Conservation (phyloP, 2,329 filamentous ascomycete species). For the Venturia oleaginea region DNA sequence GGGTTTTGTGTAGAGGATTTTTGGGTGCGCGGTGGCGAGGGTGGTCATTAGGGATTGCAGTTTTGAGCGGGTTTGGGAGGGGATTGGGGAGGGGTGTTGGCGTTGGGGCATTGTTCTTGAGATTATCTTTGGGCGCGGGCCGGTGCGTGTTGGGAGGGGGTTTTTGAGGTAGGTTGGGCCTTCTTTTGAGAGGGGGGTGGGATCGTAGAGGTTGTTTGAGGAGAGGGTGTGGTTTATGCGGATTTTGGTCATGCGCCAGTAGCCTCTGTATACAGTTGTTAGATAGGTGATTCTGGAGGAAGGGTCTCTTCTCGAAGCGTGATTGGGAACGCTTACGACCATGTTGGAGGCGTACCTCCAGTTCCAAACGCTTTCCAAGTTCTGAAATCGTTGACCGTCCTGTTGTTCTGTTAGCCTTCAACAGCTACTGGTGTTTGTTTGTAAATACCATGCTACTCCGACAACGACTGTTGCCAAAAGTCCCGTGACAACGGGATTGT, state of each 20-base stretch:
- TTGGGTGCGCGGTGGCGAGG: slow-evolving; percentile 7
- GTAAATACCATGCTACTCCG: slow-evolving; percentile 11
- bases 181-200: background rate
- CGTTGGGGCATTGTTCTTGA: slow-evolving; percentile 10
- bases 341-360: slow-evolving; percentile 12
- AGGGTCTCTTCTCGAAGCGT: background rate
- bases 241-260: slow-evolving; percentile 13
- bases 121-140: slow-evolving; percentile 5
- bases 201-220: slow-evolving; percentile 5
- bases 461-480: background rate
- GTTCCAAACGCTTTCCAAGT: slow-evolving; percentile 12
- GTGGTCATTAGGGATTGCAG: slow-evolving; percentile 3
- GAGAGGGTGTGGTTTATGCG: slow-evolving; percentile 5
- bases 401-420: background rate
- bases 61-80: background rate
- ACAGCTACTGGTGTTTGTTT: background rate
- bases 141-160: background rate
- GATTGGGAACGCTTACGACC: background rate
- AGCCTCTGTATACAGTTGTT: slow-evolving; percentile 8
- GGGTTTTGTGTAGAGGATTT: slow-evolving; percentile 1
- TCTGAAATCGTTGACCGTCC: slow-evolving; percentile 9
- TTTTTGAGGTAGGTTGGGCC: slow-evolving; percentile 9
- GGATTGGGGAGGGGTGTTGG: slow-evolving; percentile 1
- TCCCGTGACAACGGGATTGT: background rate
- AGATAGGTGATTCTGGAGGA: background rate